Percentiles rank a stretch among this genome's conserved stretches.
Evolutionary conservation across 2,329 filamentous ascomycete genomes (phyloP).

Genomic region (Talaromyces amestolkiae): DNA sequence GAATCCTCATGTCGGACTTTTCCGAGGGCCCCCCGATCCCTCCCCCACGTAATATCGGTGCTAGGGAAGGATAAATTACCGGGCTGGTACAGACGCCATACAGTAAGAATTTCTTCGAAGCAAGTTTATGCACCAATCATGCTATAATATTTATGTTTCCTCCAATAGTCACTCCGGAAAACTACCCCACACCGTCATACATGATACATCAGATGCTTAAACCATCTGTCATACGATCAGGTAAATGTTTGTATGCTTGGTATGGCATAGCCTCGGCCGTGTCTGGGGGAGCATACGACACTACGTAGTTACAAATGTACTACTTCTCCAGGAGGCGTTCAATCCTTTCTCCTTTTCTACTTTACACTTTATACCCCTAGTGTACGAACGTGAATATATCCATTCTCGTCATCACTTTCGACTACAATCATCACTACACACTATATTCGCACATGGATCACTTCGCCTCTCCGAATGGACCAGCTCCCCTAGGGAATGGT

Average conservation of each 20-base stretch:
- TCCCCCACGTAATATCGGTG: not conserved
- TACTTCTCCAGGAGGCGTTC: not conserved
- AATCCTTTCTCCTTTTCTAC: not conserved
- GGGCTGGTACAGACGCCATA: not conserved
- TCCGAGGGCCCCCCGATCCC: not conserved
- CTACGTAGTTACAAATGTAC: not conserved
- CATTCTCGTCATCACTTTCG: not conserved
- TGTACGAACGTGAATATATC: not conserved
- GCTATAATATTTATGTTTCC: no score
- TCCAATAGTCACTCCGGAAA: not conserved
- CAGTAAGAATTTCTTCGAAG: not conserved
- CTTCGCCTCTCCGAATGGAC: constrained; percentile 16
- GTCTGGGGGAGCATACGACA: constrained; percentile 13
- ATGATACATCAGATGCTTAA: not conserved
- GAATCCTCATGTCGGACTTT: not conserved
- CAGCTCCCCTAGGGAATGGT: constrained; percentile 10
- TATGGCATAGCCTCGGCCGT: constrained; percentile 5
- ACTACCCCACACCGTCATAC: not conserved
- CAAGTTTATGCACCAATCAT: not conserved
- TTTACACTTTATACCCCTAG: not conserved
- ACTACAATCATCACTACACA: not conserved
- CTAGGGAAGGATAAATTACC: not conserved
- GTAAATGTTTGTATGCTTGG: not conserved
- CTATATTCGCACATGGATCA: constrained; percentile 14
- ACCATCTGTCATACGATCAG: constrained; percentile 1